Evolutionary conservation across 106 monocot species (phyloP).

Genomic region (Dendrobium catenatum): DNA sequence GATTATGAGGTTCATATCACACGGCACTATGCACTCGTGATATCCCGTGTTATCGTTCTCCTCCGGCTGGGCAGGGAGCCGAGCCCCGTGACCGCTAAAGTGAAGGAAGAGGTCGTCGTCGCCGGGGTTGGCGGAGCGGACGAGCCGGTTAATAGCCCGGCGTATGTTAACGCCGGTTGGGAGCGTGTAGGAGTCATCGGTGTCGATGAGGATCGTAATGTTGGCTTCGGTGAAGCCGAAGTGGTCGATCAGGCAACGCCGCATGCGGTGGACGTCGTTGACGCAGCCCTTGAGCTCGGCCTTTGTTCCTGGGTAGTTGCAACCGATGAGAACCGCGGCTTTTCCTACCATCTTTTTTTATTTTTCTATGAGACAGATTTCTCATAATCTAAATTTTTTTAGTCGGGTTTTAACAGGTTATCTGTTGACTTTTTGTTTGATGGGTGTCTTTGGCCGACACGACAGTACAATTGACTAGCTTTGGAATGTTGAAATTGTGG

Average conservation of each 20-base stretch:
- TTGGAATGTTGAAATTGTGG: no score
- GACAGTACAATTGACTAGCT: no score
- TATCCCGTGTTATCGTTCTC: slow-evolving; percentile 77
- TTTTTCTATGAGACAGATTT: no score
- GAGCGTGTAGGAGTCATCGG: slow-evolving; percentile 37
- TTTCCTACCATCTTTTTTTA: slow-evolving; percentile 27
- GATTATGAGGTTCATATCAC: slow-evolving; percentile 33
- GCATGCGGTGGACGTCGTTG: slow-evolving; percentile 86
- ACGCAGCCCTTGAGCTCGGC: slow-evolving; percentile 88
- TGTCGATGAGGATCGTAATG: slow-evolving; percentile 74
- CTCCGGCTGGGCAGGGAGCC: slow-evolving; percentile 79
- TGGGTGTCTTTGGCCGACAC: no score
- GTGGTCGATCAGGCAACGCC: slow-evolving; percentile 59
- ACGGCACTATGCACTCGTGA: slow-evolving; percentile 26
- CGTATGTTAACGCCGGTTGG: slow-evolving; percentile 91
- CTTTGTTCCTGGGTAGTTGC: slow-evolving; percentile 84
- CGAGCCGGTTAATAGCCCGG: slow-evolving; percentile 41
- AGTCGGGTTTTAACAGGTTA: no score
- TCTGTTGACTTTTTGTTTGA: no score
- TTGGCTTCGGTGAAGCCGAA: slow-evolving; percentile 65
- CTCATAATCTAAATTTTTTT: no score
- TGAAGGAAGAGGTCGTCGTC: slow-evolving; percentile 73
- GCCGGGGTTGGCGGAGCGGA: slow-evolving; percentile 46
- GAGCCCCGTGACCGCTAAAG: slow-evolving; percentile 92
- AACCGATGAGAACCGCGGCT: slow-evolving; percentile 58